These are phyloP conservation scores for Rubia peregrina DNA, from an alignment of 305 asterid genomes.

Conservation along the genomic window DNA sequence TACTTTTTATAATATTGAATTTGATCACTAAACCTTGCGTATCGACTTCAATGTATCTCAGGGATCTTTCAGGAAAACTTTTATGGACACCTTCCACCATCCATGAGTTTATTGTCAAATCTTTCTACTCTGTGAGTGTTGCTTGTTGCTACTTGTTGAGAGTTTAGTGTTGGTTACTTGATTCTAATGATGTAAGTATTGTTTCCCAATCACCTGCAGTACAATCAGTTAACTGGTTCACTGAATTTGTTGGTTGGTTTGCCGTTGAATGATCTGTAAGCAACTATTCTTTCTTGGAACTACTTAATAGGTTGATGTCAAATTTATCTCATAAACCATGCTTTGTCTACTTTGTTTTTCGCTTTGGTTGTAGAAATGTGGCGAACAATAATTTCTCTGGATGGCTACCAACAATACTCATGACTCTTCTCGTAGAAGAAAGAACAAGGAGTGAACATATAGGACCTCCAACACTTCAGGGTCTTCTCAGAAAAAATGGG, in stretches of 20 bases:
- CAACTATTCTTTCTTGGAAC: conserved; percentile 7
- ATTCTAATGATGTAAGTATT: conserved; percentile 22
- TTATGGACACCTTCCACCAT: conserved; percentile 80
- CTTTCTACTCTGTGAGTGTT: conserved; percentile 80
- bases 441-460: too few species aligned
- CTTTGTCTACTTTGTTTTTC: neutral
- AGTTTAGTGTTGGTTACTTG: conserved; percentile 14
- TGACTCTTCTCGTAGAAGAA: too few species aligned
- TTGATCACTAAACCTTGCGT: conserved; percentile 7
- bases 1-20: neutral
- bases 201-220: conserved; percentile 61
- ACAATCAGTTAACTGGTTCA: conserved; percentile 76
- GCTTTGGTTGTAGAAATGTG: conserved; percentile 56
- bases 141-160: conserved; percentile 14
- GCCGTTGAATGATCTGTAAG: conserved; percentile 83
- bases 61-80: conserved; percentile 81
- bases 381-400: conserved; percentile 84
- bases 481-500: too few species aligned
- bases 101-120: conserved; percentile 61
- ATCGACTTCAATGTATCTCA: conserved; percentile 32
- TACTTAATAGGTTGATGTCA: neutral
- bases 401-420: conserved; percentile 18
- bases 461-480: too few species aligned
- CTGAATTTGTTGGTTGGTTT: conserved; percentile 58
- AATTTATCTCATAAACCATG: conserved; percentile 9